Conservation (phyloP, 371 early-diverging fungal genomes). For the Mucor sp. region DNA sequence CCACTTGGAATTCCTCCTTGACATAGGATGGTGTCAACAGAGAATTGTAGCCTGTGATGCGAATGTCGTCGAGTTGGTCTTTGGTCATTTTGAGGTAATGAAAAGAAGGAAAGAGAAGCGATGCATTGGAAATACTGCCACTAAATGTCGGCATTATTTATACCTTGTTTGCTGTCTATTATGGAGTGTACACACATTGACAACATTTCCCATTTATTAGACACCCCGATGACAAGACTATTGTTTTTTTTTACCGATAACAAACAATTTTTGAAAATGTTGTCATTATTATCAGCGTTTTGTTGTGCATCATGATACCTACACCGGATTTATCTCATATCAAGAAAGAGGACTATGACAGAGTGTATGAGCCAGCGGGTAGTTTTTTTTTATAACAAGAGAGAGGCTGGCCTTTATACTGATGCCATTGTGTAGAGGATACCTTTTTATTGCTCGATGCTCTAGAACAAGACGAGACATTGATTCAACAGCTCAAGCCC, state of each 20-base stretch:
- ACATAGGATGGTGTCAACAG: conserved; percentile 42
- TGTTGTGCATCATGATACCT: conserved; percentile 61
- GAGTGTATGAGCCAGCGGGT: conserved; percentile 92
- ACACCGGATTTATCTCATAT: conserved; percentile 81
- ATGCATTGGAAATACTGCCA: background rate
- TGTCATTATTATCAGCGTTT: conserved; percentile 1
- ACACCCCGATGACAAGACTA: background rate
- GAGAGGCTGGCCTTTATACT: background rate
- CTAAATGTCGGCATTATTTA: background rate
- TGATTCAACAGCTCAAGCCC: conserved; percentile 60
- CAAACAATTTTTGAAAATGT: background rate
- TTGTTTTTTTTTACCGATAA: background rate
- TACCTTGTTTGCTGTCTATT: background rate
- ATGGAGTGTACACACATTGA: background rate
- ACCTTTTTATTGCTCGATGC: conserved; percentile 92
- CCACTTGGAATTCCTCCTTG: conserved; percentile 58
- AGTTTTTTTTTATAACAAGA: background rate
- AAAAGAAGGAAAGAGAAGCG: background rate
- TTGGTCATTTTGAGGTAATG: background rate
- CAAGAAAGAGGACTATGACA: conserved; percentile 60
- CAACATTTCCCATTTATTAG: background rate
- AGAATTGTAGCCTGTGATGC: conserved; percentile 46
- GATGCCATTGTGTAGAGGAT: conserved; percentile 66
- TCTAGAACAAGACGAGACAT: conserved; percentile 74
- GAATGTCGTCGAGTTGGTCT: conserved; percentile 28